phyloP scores from a whole-genome alignment of 805 yeast genomes.

The Myxozyma monticola region DNA sequence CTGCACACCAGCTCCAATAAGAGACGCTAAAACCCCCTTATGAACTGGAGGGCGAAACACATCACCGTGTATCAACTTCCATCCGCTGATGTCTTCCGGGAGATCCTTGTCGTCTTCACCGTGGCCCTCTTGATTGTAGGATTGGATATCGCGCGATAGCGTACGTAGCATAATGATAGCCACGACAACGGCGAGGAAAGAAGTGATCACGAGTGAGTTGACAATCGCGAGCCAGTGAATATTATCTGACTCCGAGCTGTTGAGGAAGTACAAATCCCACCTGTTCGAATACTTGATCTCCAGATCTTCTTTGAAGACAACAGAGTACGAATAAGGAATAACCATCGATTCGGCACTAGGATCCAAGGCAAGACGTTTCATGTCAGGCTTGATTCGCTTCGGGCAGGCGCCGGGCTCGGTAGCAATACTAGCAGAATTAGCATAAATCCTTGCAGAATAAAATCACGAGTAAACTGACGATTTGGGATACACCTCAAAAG shows the following conservation, averaged over 20 bases:
- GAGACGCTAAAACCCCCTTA: slow-evolving; percentile 52
- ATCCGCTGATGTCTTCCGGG: slow-evolving; percentile 41
- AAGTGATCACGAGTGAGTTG: slow-evolving; percentile 66
- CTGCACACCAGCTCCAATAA: slow-evolving; percentile 76
- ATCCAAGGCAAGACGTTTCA: slow-evolving; percentile 55
- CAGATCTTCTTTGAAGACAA: slow-evolving; percentile 82
- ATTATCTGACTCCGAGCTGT: slow-evolving; percentile 50
- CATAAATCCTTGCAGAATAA: neutral
- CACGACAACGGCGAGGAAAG: slow-evolving; percentile 61
- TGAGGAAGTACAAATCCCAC: slow-evolving; percentile 70
- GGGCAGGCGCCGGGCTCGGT: slow-evolving; percentile 58
- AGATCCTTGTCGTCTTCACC: slow-evolving; percentile 32
- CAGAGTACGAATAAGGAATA: slow-evolving; percentile 80
- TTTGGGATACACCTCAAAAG: slow-evolving; percentile 86
- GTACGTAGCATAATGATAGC: slow-evolving; percentile 62
- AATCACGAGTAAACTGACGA: slow-evolving; percentile 54
- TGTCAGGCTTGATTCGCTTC: slow-evolving; percentile 56
- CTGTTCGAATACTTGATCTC: slow-evolving; percentile 64
- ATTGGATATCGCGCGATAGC: slow-evolving; percentile 52
- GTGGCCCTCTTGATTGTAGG: slow-evolving; percentile 36
- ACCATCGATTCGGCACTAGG: slow-evolving; percentile 41
- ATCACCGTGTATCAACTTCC: slow-evolving; percentile 58
- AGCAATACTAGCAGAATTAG: slow-evolving; percentile 3
- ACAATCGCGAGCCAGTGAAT: slow-evolving; percentile 79
- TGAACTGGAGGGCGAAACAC: slow-evolving; percentile 55